phyloP scores from a whole-genome alignment of 208 protist genomes.

The Trypanosomatidae sp. region DNA sequence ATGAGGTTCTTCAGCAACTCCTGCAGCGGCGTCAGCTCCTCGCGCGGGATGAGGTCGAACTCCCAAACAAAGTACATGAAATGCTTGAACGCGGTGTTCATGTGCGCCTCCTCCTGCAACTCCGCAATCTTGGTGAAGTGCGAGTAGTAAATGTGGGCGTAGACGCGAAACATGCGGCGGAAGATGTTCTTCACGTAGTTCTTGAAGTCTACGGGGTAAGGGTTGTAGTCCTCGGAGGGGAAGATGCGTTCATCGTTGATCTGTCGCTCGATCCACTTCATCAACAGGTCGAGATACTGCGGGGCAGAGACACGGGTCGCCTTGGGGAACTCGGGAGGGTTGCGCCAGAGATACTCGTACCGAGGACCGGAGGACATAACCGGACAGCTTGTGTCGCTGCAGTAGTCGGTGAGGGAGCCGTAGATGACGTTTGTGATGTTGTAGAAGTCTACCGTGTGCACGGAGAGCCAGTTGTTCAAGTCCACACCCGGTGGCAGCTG shows the following conservation, averaged over 20 bases:
- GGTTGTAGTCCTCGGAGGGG: conserved; percentile 91
- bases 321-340: conserved; percentile 95
- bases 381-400: conserved; percentile 94
- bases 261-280: conserved; percentile 98
- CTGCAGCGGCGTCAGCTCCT: conserved; percentile 79
- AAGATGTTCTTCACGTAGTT: conserved; percentile 96
- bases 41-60: conserved; percentile 82
- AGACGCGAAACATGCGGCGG: conserved; percentile 98
- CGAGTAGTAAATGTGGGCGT: conserved; percentile 98
- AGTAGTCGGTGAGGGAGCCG: conserved; percentile 98
- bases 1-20: conserved; percentile 86
- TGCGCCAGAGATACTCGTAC: conserved; percentile 98
- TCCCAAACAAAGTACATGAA: conserved; percentile 93
- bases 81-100: conserved; percentile 97
- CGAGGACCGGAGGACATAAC: conserved; percentile 95
- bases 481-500: conserved; percentile 95
- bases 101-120: conserved; percentile 96
- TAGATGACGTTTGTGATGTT: conserved; percentile 99
- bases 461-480: conserved; percentile 97
- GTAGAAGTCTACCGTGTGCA: conserved; percentile 99
- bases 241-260: conserved; percentile 98
- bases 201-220: conserved; percentile 86
- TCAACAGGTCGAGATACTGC: conserved; percentile 98
- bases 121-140: conserved; percentile 96
- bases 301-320: conserved; percentile 95